Conservation (phyloP, 306 rosid species). For the Phaseolus lunatus region DNA sequence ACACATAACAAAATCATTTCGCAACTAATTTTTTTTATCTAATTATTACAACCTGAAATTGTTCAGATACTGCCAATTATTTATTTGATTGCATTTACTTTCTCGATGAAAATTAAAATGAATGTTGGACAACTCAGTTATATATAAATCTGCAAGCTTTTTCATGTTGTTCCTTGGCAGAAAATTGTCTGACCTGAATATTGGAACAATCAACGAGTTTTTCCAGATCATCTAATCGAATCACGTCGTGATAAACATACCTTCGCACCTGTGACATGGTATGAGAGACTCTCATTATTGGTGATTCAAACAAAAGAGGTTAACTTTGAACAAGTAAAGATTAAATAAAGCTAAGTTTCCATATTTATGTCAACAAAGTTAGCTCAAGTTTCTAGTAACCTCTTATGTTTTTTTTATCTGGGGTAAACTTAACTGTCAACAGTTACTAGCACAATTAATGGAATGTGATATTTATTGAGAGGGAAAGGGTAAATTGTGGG, state of each 20-base stretch:
- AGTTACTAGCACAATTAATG: conserved; percentile 36
- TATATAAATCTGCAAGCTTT: neutral
- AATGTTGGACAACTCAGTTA: neutral
- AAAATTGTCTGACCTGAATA: conserved; percentile 71
- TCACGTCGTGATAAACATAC: conserved; percentile 93
- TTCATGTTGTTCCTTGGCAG: conserved; percentile 22
- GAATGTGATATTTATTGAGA: conserved; percentile 8
- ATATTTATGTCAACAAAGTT: conserved; percentile 29
- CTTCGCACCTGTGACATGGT: conserved; percentile 76
- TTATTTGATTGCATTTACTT: neutral
- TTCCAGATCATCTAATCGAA: conserved; percentile 88
- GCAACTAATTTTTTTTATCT: neutral
- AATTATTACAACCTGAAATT: neutral
- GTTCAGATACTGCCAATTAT: neutral
- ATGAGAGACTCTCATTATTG: neutral
- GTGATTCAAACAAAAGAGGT: conserved; percentile 17
- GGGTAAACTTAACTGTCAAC: conserved; percentile 40
- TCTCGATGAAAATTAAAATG: neutral
- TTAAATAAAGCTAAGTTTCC: conserved; percentile 31
- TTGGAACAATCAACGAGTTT: conserved; percentile 88
- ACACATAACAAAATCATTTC: neutral
- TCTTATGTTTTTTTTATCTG: neutral
- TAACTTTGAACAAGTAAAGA: conserved; percentile 25
- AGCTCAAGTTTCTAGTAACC: conserved; percentile 18
- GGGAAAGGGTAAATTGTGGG: neutral